Evolutionary conservation across 2,329 filamentous ascomycete species (phyloP).

Genomic region (Akanthomyces dipterigenus): DNA sequence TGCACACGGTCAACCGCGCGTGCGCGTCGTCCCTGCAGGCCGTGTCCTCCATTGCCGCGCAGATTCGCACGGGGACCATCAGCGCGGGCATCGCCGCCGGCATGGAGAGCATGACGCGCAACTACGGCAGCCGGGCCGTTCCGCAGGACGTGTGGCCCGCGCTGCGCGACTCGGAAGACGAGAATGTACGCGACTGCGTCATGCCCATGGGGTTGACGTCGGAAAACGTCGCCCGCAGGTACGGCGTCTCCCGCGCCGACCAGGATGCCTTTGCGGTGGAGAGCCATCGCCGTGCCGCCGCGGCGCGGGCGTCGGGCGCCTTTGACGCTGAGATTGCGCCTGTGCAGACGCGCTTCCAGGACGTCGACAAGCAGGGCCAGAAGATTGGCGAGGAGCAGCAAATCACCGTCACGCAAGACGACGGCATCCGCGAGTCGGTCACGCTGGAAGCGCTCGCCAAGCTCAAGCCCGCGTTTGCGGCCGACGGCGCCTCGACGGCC

Average conservation of each 20-base stretch:
- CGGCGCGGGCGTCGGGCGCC: constrained; percentile 59
- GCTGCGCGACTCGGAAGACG: constrained; percentile 54
- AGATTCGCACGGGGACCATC: constrained; percentile 69
- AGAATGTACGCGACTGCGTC: constrained; percentile 76
- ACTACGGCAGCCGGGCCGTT: constrained; percentile 81
- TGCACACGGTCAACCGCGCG: constrained; percentile 85
- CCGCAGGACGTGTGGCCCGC: constrained; percentile 74
- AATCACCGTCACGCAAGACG: constrained; percentile 68
- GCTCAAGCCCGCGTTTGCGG: constrained; percentile 80
- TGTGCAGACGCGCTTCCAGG: constrained; percentile 63
- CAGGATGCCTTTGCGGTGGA: constrained; percentile 77
- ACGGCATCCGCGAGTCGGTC: constrained; percentile 68
- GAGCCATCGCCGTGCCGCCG: constrained; percentile 66
- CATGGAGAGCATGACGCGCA: constrained; percentile 94
- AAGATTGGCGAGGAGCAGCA: constrained; percentile 48
- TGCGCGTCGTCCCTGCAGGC: constrained; percentile 74
- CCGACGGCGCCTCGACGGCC: constrained; percentile 70
- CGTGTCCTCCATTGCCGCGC: constrained; percentile 65
- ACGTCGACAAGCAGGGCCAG: constrained; percentile 54
- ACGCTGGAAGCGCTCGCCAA: constrained; percentile 64
- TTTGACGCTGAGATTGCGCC: constrained; percentile 78
- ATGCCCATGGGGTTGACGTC: constrained; percentile 91
- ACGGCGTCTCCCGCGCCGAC: constrained; percentile 64
- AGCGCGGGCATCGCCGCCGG: constrained; percentile 74
- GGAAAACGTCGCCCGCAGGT: constrained; percentile 79